phyloP scores from a whole-genome alignment of 495 filamentous ascomycete genomes.

The Neurospora terricola region DNA sequence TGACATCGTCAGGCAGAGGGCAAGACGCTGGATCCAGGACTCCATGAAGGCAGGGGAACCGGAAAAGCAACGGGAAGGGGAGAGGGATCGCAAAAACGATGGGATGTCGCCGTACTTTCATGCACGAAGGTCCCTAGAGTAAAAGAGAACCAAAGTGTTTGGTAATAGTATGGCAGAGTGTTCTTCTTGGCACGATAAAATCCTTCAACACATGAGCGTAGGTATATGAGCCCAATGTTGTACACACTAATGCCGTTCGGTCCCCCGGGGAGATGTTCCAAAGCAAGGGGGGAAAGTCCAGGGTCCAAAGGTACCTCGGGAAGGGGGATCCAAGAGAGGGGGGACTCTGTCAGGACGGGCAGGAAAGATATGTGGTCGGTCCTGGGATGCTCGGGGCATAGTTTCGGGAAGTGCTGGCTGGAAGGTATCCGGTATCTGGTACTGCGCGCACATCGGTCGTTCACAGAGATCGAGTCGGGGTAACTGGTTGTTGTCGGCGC shows the following conservation, averaged over 20 bases:
- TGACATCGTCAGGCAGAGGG: background rate
- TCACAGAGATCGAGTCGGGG: background rate
- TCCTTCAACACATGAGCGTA: constrained; percentile 92
- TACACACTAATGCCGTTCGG: constrained; percentile 97
- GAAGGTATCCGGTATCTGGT: background rate
- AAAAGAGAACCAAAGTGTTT: constrained; percentile 62
- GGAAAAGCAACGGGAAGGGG: background rate
- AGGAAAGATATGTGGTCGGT: background rate
- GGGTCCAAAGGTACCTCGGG: background rate
- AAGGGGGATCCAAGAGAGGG: background rate
- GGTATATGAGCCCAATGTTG: constrained; percentile 63
- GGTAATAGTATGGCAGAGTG: constrained; percentile 58
- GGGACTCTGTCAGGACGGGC: background rate
- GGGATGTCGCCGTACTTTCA: constrained; percentile 74
- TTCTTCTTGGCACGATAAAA: constrained; percentile 88
- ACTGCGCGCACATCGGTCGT: background rate
- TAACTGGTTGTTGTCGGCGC: background rate
- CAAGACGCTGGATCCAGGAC: background rate
- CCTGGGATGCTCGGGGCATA: background rate
- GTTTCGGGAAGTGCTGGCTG: background rate
- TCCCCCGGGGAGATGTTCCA: background rate
- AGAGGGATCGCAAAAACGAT: background rate
- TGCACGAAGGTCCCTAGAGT: constrained; percentile 63
- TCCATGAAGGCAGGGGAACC: background rate
- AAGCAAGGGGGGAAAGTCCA: background rate